Percentiles rank a stretch among this genome's conserved stretches.
Evolutionary conservation across 2,329 filamentous ascomycete genomes (phyloP).

Genomic region (Clonostachys solani): DNA sequence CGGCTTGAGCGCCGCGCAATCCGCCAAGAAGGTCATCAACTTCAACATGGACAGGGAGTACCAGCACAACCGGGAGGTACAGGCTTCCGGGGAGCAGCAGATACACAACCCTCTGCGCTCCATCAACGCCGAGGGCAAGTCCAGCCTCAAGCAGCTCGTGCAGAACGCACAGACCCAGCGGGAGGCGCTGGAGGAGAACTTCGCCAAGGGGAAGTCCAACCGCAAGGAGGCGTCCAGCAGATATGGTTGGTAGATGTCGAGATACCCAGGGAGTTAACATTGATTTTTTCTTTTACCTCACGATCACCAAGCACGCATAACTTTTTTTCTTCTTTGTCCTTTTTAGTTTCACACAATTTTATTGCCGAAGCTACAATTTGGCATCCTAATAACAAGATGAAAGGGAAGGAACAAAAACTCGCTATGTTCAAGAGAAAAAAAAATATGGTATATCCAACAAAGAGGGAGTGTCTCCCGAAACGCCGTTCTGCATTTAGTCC

Average conservation of each 20-base stretch:
- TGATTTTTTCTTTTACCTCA: not conserved
- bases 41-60: constrained; percentile 92
- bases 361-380: not conserved
- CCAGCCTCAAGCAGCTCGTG: constrained; percentile 83
- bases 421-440: not conserved
- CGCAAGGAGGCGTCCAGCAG: constrained; percentile 75
- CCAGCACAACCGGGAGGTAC: constrained; percentile 72
- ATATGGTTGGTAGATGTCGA: constrained; percentile 67
- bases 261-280: not conserved
- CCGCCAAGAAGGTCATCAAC: constrained; percentile 62
- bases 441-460: not conserved
- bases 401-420: not conserved
- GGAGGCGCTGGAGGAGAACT: constrained; percentile 88
- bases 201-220: constrained; percentile 75
- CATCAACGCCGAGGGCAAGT: constrained; percentile 71
- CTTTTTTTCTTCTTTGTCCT: not conserved
- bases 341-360: too few relatives aligned
- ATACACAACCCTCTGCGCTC: constrained; percentile 83
- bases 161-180: constrained; percentile 77
- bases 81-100: constrained; percentile 64
- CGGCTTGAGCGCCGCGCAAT: constrained; percentile 25
- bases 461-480: too few relatives aligned
- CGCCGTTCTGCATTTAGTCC: too few relatives aligned
- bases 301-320: not conserved
- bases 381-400: not conserved